These are phyloP conservation scores for Hyaloscypha finlandica DNA, from an alignment of 495 filamentous ascomycete genomes.

Conservation along the genomic window DNA sequence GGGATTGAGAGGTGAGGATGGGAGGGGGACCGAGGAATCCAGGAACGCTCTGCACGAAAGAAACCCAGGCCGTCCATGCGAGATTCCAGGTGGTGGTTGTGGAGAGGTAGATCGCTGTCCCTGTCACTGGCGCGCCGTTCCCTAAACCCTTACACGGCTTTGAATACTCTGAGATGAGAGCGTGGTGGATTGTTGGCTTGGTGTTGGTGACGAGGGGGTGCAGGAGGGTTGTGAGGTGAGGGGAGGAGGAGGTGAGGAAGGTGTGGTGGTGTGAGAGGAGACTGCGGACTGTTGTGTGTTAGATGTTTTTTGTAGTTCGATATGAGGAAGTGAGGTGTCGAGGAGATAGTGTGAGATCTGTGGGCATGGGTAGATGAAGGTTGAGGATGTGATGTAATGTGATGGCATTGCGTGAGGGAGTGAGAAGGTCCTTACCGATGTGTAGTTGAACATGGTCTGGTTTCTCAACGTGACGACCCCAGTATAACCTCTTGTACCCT, in stretches of 20 bases:
- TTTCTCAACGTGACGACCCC: conserved; percentile 27
- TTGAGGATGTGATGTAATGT: not conserved
- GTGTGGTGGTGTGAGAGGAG: not conserved
- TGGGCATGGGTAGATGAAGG: not conserved
- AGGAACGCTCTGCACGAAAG: conserved; percentile 17
- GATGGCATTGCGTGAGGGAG: not conserved
- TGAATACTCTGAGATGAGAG: conserved; percentile 10
- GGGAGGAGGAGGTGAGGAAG: not conserved
- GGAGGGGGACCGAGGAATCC: conserved; percentile 19
- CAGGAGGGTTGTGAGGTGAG: not conserved
- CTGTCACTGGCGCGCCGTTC: conserved; percentile 16
- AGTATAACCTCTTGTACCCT: conserved; percentile 25
- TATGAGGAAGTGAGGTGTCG: not conserved
- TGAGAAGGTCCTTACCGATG: conserved; percentile 16
- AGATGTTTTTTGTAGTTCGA: not conserved
- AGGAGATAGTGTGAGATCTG: not conserved
- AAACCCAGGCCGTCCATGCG: conserved; percentile 24
- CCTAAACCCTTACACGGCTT: conserved; percentile 11
- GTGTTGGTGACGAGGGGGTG: not conserved
- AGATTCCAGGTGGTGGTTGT: conserved; percentile 1
- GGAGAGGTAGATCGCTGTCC: conserved; percentile 26
- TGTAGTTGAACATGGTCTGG: conserved; percentile 23
- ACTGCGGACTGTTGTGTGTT: not conserved
- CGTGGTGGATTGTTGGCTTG: conserved; percentile 4
- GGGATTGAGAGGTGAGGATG: not conserved